Evolutionary conservation across 202 grass and related monocot genomes (phyloP), one percentile per base, ranked within the genome.

Genomic region (Zoysia matrella): DNA sequence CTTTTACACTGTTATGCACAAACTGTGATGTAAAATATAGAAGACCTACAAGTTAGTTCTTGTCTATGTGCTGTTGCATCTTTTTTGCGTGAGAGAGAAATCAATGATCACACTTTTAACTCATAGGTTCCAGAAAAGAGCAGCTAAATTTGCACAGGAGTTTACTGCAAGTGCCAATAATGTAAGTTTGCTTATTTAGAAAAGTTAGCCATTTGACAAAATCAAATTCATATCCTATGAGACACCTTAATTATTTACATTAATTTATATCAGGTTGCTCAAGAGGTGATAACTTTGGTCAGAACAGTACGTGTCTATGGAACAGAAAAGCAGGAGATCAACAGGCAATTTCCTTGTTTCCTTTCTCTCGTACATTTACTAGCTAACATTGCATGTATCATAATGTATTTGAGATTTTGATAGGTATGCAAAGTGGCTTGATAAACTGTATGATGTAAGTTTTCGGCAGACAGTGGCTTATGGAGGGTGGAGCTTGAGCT

Each of bases 131-230:
- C 96, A 98, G 73, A 98, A 95, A 84, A 85, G 73, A 81, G 96
- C 96, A 69, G 93, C 92, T 80, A 98, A 93, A 64, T 91, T 95
- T 55, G 83, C 83, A 60, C 96, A 98, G 81, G 96, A 98, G 63
- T 90, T 93, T 65, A 93, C 89, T 82, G 96, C 96, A 76, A 93
- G 85, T 85, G 90, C 96, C 83, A 98, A 98, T 75, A 94, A 98
- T 89, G 96, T 95, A 87, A 89, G 85, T 72, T 78, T 80, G 49
- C 70, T 42, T 68, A 14, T 71, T 82, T 6, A 80, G 52, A 49
- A 54, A 41, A 39, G 69, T 71, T 83, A 67, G 44, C 46, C 71
- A 85, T 84, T 87, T 82, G 12, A 15, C 43, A 71, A 51, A 56
- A 30, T 50, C 61, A 81, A 72, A 57, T 74, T 52, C 13, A 57